Base-by-base conservation (phyloP, 2,329 filamentous ascomycete genomes). In the Graphilbum fragrans region DNA sequence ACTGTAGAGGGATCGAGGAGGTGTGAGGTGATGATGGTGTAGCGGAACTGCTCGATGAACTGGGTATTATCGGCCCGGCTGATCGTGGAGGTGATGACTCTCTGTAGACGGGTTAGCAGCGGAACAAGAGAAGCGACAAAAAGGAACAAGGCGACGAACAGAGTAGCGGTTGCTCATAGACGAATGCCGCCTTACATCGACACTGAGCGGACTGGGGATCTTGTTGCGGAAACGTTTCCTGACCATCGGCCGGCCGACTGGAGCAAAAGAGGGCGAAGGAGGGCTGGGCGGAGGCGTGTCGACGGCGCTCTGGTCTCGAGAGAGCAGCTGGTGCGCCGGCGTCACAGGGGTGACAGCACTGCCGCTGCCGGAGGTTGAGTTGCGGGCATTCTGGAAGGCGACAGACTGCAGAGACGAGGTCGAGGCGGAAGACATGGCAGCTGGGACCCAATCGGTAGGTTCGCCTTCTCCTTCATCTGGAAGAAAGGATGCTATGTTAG, bases 1-100 rank as follows among this genome's bases (percentile, higher is more conserved):
- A 65, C 50, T 42, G 73, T 75, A 4, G 74, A 71, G 50, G 82
- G 74, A 33, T 82, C 82, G 53, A 95, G 69, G 14, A 95, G 72
- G 57, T 94, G 87, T 19, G 88, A 95, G 39, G 87, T 87, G 54
- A 95, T 83, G 49, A 95, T 85, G 19, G 85, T 82, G 62, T 95
- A 95, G 48, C 88, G 83, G 55, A 95, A 95, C 55, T 87, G 83
- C 61, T 95, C 88, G 45, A 94, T 71, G 54, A 95, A 94, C 50
- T 80, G 80, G 50, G 81, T 73, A 56, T 88, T 93, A 52, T 94
- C 87, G 51, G 75, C 77, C 49, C 80, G 72, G 42, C 84, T 80
- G 47, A 94, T 72, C 46, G 76, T 74, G 33, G 80, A 79, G 49
- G 82, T 82, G 44, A 88, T 72, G 10, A 74, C 81, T 52, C 71